Base-by-base conservation (phyloP, 805 yeast species). In the Sporopachydermia lactativora region DNA sequence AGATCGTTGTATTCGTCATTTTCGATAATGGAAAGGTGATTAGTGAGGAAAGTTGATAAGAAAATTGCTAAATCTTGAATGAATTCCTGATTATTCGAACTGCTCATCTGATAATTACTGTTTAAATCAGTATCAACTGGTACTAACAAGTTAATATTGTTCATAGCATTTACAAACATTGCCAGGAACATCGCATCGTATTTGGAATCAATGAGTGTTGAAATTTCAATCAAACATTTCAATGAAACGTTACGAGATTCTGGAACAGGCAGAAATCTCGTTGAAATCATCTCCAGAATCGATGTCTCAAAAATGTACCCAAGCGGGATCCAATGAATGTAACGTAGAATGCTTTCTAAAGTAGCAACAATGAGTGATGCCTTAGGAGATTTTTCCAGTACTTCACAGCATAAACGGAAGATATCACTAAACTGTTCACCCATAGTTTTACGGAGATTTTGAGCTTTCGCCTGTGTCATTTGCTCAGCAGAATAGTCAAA, bases 401-500 rank as follows among this genome's bases (percentile, higher is more conserved):
- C 94, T 61, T 89, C 95, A 58, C 74, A 85, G 64, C 99, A 92
- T 44, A 94, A 71, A 55, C 81, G 82, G 65, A 86, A 92, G 51
- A 92, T 88, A 57, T 84, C 94, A 49, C 86, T 82, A 53, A 92
- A 92, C 60, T 92, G 97, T 42, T 79, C 77, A 49, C 82, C 71
- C 83, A 92, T 78, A 51, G 85, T 81, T 39, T 72, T 66, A 59
- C 85, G 92, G 57, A 92, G 72, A 45, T 75, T 73, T 52, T 78
- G 73, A 4, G 95, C 83, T 62, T 89, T 89, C 4, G 95, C 95
- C 61, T 85, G 96, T 36, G 99, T 92, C 83, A 92, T 79, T 57
- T 84, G 95, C 48, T 88, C 96, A 39, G 86, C 84, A n/a, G 94
- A 78, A 57, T 70, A 92, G 62, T 92, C 97, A 57, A 89, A 92